Base-by-base conservation (phyloP, 129 eudicot genomes). In the Escallonia rubra region DNA sequence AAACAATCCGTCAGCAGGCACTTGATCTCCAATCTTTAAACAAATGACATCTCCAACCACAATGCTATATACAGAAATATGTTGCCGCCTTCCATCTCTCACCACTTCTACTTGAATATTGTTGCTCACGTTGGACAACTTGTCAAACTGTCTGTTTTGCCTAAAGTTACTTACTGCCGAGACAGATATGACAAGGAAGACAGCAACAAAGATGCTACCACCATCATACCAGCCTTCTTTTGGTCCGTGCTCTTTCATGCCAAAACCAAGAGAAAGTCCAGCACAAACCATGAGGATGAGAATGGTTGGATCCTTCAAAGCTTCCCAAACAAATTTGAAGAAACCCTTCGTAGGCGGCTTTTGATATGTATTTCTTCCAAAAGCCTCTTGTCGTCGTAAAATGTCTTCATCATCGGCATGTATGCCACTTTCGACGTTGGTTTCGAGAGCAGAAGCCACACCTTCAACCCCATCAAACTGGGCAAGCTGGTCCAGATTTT, bases 151-250 rank as follows among this genome's bases (percentile, higher is more conserved):
- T 41, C 80, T 78, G 72, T 44, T 82, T 41, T 82, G 83, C 12
- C 80, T 66, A 41, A 74, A 82, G 62, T 82, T 66, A 43, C 87
- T 78, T 3, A 78, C 67, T 1, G 87, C 80, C 1, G 87, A 74
- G 38, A 82, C 83, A 52, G 78, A 70, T 3, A 82, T 78, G 34
- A 78, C 83, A 10, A 78, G 81, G 13, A 78, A 71, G 2, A 82
- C 87, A 0, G 87, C 87, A 5, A 82, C 75, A 23, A 78, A 74
- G 61, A 82, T 82, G 70, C 87, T 82, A 3, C 87, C 87, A 5
- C 87, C 87, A 10, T 78, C 83, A 11, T 82, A 82, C 87, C 83
- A 82, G 12, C 87, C 87, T 71, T 82, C 87, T 59, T 75, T 73
- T 5, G 74, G 74, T 8, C 83, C 87, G 58, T 82, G 45, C 41